Conservation (phyloP, 1,139 yeast genomes). For the Taphrina flavorubra region DNA sequence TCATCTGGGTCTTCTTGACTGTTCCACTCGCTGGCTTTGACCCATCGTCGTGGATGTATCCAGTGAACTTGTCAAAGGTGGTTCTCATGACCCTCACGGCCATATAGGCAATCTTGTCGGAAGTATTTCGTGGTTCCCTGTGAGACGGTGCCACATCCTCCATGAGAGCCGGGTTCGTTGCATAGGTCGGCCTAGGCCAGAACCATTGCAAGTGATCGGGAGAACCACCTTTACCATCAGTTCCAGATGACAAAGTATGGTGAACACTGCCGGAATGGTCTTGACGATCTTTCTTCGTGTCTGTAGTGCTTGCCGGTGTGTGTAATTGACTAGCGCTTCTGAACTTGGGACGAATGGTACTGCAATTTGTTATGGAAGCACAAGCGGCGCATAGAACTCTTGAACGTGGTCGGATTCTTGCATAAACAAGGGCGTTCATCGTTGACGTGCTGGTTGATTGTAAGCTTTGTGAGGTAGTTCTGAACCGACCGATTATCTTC, state of each 20-base stretch:
- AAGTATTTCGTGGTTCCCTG: slow-evolving; percentile 57
- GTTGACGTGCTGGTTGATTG: too few relatives aligned
- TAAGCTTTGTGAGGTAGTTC: too few relatives aligned
- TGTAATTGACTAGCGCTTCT: neutral
- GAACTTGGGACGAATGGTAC: neutral
- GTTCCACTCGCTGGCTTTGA: slow-evolving; percentile 1
- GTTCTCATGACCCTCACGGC: slow-evolving; percentile 58
- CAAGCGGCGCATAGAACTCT: neutral
- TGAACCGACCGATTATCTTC: too few relatives aligned
- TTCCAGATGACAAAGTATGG: neutral
- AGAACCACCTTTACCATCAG: neutral
- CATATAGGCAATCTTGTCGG: slow-evolving; percentile 62
- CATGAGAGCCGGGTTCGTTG: slow-evolving; percentile 3
- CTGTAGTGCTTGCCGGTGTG: neutral
- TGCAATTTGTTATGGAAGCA: neutral
- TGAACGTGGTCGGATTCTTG: neutral
- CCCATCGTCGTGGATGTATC: slow-evolving; percentile 58
- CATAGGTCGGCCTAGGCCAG: slow-evolving; percentile 6
- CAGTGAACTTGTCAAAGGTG: slow-evolving; percentile 67
- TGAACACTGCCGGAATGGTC: neutral
- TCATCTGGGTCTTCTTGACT: slow-evolving; percentile 58
- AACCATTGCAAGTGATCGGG: slow-evolving; percentile 1
- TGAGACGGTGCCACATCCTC: slow-evolving; percentile 59
- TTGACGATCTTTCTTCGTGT: neutral
- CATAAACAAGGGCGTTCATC: neutral